Conservation (phyloP, 345 rosid species). For the Syzygium aromaticum region DNA sequence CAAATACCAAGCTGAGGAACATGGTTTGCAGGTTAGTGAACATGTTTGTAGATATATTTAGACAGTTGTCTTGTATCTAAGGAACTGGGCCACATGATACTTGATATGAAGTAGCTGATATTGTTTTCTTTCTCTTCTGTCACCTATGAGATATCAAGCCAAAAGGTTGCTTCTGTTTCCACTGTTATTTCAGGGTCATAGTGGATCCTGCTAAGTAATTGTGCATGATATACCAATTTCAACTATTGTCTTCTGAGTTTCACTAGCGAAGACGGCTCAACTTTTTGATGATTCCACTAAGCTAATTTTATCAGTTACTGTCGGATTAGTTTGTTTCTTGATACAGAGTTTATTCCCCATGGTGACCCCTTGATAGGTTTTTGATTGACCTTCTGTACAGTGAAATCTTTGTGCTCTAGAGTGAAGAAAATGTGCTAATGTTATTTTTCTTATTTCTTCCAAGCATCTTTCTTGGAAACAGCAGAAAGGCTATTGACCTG, state of each 20-base stretch:
- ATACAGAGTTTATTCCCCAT: not conserved
- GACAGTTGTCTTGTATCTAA: not conserved
- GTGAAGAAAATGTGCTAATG: not conserved
- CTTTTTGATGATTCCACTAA: not conserved
- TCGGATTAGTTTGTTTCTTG: not conserved
- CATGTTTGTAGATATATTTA: not conserved
- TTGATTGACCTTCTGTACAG: not conserved
- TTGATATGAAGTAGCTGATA: not conserved
- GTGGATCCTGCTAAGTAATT: not conserved
- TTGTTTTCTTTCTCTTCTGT: not conserved
- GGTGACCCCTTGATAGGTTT: not conserved
- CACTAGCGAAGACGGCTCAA: not conserved
- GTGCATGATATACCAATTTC: not conserved
- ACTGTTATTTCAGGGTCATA: not conserved
- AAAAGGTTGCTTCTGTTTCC: not conserved
- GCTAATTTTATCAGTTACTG: not conserved
- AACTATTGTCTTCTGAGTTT: not conserved
- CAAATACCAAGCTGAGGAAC: constrained; percentile 90
- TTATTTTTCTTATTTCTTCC: not conserved
- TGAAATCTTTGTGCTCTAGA: not conserved
- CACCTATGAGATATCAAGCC: not conserved
- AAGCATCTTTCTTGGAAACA: not conserved
- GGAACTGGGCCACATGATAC: not conserved
- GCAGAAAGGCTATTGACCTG: not conserved
- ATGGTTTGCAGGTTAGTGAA: constrained; percentile 76